Base-by-base conservation (phyloP, 192 early-diverging fungal genomes). In the Umbelopsis vinacea region DNA sequence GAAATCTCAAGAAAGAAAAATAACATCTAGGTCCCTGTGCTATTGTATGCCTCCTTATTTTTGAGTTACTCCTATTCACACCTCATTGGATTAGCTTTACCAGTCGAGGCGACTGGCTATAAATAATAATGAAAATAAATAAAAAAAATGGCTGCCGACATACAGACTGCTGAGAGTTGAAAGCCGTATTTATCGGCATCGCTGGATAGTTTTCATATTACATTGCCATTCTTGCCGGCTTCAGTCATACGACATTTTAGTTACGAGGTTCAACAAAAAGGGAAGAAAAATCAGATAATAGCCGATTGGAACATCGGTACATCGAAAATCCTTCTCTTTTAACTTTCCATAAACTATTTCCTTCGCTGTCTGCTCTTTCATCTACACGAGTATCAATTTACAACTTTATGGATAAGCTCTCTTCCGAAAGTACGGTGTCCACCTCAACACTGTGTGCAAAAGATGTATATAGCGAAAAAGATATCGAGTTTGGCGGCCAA, bases 61-160 rank as follows among this genome's bases (percentile, higher is more conserved):
- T 63, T 35, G 23, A n/a, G 57, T 3, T 63, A 63, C 57, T 63
- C 57, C 57, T 63, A 63, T 63, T 63, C 33, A 37, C 17, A 26
- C 0, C 57, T 63, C 29, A 14, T 35, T 29, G 29, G 33, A 29
- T 19, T 35, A 63, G 33, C 26, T 63, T 29, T 19, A 29, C 17
- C 14, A 63, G 9, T 63, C 14, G 26, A 37, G 33, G 0, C 19
- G 15, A n/a, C 12, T 35, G 57, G 33, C 15, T 63, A 63, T 35
- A 63, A 63, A 63, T 63, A 63, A 43, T 43, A 43, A 43, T 43
- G 40, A 43, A 37, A 63, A 63, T 29, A 29, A 29, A 63, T 35
- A 26, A 19, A 63, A 29, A 9, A 37, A 35, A 35, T 35, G 17
- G 26, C 57, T 35, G 33, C 26, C 15, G 23, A 21, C 57, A 37